Percentiles rank a stretch among this genome's conserved stretches.
These are phyloP conservation scores for Nasturtium officinale DNA, from an alignment of 345 rosid genomes.

Conservation along the genomic window DNA sequence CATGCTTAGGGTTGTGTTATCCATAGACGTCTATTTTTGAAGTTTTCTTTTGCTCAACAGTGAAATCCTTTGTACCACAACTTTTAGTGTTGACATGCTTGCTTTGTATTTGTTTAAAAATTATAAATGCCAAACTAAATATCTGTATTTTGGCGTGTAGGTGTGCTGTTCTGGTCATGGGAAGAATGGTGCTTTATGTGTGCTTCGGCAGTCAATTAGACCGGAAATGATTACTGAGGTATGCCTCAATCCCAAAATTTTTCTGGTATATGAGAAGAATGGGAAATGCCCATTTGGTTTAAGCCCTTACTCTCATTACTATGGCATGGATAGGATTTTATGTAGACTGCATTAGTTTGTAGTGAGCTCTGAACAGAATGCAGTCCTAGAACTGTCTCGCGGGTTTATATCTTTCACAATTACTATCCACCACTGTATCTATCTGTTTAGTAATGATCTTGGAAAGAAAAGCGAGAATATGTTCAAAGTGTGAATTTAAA, in stretches of 20 bases:
- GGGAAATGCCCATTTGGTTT: not conserved
- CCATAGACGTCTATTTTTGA: not conserved
- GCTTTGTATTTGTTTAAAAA: constrained; percentile 19
- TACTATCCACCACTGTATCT: constrained; percentile 13
- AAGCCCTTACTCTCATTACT: constrained; percentile 1
- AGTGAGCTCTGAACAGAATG: constrained; percentile 28
- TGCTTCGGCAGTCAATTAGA: constrained; percentile 94
- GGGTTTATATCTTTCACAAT: constrained; percentile 25
- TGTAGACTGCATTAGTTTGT: constrained; percentile 21
- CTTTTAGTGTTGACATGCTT: constrained; percentile 26
- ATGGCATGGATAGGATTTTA: constrained; percentile 10
- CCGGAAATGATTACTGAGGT: constrained; percentile 98
- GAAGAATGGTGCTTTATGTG: constrained; percentile 83
- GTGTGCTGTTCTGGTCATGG: constrained; percentile 99
- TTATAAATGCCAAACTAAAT: constrained; percentile 23
- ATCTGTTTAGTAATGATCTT: constrained; percentile 20
- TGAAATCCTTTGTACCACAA: constrained; percentile 16
- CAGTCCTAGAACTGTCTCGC: constrained; percentile 7
- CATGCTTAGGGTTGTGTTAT: constrained; percentile 19
- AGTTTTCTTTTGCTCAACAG: constrained; percentile 6
- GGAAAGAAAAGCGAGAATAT: constrained; percentile 19
- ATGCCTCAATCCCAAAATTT: constrained; percentile 18
- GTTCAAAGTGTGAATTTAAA: not conserved
- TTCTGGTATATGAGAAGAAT: constrained; percentile 20
- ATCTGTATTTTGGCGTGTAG: constrained; percentile 46